A percentile compares a stretch with the other conserved stretches of the same genome.
These are phyloP conservation scores for Daedaleopsis nitida DNA, from an alignment of 768 basidiomycete genomes.

Conservation along the genomic window DNA sequence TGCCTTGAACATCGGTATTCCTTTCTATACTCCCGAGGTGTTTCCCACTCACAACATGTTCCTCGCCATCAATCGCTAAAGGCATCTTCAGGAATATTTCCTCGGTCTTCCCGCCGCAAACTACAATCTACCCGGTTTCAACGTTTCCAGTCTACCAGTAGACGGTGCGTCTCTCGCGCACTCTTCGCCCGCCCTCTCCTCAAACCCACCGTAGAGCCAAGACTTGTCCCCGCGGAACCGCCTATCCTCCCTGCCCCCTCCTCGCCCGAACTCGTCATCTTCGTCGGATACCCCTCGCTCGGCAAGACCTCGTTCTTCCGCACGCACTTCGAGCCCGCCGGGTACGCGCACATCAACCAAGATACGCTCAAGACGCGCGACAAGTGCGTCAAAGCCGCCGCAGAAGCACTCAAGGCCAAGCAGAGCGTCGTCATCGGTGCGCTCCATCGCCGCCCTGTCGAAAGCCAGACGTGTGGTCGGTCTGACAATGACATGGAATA, in stretches of 20 bases:
- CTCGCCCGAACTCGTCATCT: conserved; percentile 52
- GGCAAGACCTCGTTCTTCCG: conserved; percentile 87
- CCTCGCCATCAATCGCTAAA: too few species aligned
- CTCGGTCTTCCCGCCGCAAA: conserved; percentile 47
- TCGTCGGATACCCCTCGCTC: conserved; percentile 61
- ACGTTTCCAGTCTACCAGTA: conserved; percentile 49
- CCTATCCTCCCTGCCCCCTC: conserved; percentile 42
- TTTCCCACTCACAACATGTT: not conserved
- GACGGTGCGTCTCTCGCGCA: conserved; percentile 19
- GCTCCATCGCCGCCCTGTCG: conserved; percentile 22
- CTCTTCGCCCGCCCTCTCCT: not conserved
- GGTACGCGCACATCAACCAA: conserved; percentile 87
- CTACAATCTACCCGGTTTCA: conserved; percentile 67
- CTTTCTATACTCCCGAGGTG: conserved; percentile 87
- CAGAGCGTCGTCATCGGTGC: conserved; percentile 79
- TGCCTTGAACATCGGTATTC: conserved; percentile 73
- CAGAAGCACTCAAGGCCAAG: conserved; percentile 52
- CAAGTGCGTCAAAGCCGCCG: conserved; percentile 71
- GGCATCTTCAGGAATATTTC: conserved; percentile 72
- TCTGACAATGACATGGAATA: too few species aligned
- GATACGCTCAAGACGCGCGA: conserved; percentile 74
- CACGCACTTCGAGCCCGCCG: conserved; percentile 62
- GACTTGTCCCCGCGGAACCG: conserved; percentile 49
- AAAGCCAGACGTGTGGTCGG: not conserved
- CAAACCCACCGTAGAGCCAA: conserved; percentile 43